These are phyloP conservation scores for Pyrus hybrid DNA, from an alignment of 331 rosid species.

Conservation along the genomic window DNA sequence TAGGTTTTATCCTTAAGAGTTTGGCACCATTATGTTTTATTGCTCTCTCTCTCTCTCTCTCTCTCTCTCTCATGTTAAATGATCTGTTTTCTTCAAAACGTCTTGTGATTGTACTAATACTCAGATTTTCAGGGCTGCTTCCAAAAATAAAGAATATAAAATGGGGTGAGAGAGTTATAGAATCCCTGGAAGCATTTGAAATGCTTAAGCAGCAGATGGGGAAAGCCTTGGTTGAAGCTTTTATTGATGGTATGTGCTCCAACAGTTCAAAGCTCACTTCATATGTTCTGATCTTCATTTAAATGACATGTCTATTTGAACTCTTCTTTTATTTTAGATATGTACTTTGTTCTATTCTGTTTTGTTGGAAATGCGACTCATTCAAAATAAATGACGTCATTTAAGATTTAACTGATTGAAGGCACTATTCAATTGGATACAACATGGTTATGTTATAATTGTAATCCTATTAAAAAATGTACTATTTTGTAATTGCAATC, in stretches of 20 bases:
- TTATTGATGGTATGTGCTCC: constrained; percentile 51
- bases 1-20: neutral
- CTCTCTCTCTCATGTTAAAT: neutral
- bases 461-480: neutral
- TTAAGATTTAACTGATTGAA: neutral
- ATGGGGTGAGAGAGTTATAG: constrained; percentile 52
- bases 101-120: constrained; percentile 2
- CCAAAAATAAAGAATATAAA: constrained; percentile 63
- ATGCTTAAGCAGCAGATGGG: constrained; percentile 35
- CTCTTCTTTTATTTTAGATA: neutral
- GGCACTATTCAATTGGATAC: neutral
- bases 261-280: constrained; percentile 14
- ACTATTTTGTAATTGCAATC: neutral
- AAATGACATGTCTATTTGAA: neutral
- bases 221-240: constrained; percentile 49
- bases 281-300: neutral
- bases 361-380: neutral
- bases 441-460: too few relatives aligned
- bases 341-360: neutral
- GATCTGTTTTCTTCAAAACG: constrained; percentile 3
- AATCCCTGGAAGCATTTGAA: constrained; percentile 47
- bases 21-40: neutral
- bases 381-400: neutral
- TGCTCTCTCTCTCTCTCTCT: neutral
- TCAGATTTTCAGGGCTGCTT: constrained; percentile 46